phyloP scores from a whole-genome alignment of 2,329 filamentous ascomycete genomes.

The Ophiocordyceps australis region DNA sequence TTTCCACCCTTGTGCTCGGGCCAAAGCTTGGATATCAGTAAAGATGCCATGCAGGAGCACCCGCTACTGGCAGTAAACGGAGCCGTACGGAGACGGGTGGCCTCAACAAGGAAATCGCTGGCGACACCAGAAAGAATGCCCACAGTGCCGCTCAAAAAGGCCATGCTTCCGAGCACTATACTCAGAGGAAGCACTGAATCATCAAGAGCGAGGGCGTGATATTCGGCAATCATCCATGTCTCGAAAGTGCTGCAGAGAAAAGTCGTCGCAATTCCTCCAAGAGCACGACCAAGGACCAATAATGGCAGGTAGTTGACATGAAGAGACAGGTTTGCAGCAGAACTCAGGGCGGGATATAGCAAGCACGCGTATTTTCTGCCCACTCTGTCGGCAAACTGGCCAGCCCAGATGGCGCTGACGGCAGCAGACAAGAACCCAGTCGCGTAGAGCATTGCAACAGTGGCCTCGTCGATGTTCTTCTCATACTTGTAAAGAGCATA shows the following conservation, averaged over 20 bases:
- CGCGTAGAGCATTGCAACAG: conserved; percentile 25
- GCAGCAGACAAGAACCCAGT: conserved; percentile 29
- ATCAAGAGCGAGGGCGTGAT: conserved; percentile 25
- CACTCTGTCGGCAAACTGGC: conserved; percentile 19
- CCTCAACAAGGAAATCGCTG: conserved; percentile 29
- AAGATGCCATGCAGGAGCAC: background rate
- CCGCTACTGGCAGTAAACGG: conserved; percentile 20
- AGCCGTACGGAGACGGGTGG: conserved; percentile 26
- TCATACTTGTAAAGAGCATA: conserved; percentile 34
- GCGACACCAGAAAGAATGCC: conserved; percentile 34
- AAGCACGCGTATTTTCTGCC: conserved; percentile 32
- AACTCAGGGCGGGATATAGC: no score
- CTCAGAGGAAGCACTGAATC: conserved; percentile 21
- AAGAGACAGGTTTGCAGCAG: no score
- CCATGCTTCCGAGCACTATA: conserved; percentile 32
- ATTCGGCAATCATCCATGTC: conserved; percentile 42
- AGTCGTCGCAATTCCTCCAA: conserved; percentile 36
- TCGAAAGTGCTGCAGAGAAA: conserved; percentile 41
- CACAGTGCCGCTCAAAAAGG: conserved; percentile 32
- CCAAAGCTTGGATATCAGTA: background rate
- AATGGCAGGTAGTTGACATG: conserved; percentile 31
- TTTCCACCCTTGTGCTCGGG: conserved; percentile 2
- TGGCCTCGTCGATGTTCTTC: conserved; percentile 22
- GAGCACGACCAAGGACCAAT: conserved; percentile 35
- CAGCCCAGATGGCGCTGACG: conserved; percentile 21